A percentile compares a stretch with the other conserved stretches of the same genome.
phyloP scores from a whole-genome alignment of 2,329 filamentous ascomycete species.

The Teratosphaeriaceae sp. region DNA sequence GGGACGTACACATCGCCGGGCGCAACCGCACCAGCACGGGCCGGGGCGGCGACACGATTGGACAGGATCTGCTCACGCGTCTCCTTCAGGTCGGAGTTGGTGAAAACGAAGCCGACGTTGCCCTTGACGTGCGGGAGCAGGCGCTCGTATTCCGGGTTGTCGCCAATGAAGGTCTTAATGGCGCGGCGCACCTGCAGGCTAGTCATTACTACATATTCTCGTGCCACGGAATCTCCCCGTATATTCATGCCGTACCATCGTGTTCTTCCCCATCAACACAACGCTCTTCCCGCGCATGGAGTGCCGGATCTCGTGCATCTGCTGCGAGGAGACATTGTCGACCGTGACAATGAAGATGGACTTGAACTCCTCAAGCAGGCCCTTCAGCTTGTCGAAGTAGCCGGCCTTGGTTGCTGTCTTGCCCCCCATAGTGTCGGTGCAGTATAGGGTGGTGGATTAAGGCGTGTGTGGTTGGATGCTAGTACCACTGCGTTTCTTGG shows the following conservation, averaged over 20 bases:
- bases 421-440: conserved; percentile 40
- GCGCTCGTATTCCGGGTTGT: conserved; percentile 96
- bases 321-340: conserved; percentile 99
- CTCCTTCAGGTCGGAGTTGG: conserved; percentile 88
- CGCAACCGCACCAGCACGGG: conserved; percentile 94
- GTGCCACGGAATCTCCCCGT: neutral
- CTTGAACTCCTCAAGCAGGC: conserved; percentile 90
- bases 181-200: conserved; percentile 75
- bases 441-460: conserved; percentile 29
- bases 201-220: conserved; percentile 4
- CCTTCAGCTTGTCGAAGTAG: conserved; percentile 99
- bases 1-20: conserved; percentile 91
- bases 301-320: conserved; percentile 99
- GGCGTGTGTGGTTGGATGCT: conserved; percentile 11
- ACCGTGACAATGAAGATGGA: conserved; percentile 77
- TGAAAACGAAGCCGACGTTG: conserved; percentile 99
- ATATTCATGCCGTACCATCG: conserved; percentile 69
- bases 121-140: conserved; percentile 93
- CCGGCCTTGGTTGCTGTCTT: conserved; percentile 87
- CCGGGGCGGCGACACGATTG: conserved; percentile 97
- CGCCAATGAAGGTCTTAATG: conserved; percentile 85
- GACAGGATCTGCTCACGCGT: conserved; percentile 88
- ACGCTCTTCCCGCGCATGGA: conserved; percentile 86
- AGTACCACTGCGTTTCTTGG: too few relatives aligned
- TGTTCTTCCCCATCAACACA: conserved; percentile 99